These are phyloP conservation scores for Ophiostoma montium DNA, from an alignment of 2,329 filamentous ascomycete genomes.

Conservation along the genomic window DNA sequence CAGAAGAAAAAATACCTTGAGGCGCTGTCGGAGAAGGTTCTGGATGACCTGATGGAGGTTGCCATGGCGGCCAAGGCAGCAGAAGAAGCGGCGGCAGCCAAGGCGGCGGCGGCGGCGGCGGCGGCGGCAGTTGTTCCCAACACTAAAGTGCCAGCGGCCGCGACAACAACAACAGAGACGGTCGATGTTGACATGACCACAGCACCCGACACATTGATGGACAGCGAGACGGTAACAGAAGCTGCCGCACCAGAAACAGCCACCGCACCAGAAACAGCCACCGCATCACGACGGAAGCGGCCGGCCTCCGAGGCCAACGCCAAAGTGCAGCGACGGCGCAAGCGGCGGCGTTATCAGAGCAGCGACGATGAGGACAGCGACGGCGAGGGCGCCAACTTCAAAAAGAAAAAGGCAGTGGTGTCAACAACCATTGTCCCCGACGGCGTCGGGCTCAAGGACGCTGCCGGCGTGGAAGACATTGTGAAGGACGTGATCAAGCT, in stretches of 20 bases:
- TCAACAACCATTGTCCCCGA: constrained; percentile 48
- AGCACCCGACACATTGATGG: constrained; percentile 12
- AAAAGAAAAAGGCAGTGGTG: constrained; percentile 25
- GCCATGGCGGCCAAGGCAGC: constrained; percentile 1
- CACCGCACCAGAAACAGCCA: neutral
- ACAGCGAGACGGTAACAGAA: constrained; percentile 18
- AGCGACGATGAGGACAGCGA: constrained; percentile 4
- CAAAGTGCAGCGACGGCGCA: constrained; percentile 12
- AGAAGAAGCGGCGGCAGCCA: neutral
- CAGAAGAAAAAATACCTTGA: constrained; percentile 13
- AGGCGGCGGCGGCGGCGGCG: neutral
- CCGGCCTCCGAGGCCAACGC: neutral
- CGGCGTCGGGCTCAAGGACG: constrained; percentile 52
- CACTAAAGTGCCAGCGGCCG: neutral
- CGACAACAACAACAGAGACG: neutral
- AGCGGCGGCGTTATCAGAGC: constrained; percentile 5
- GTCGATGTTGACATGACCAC: constrained; percentile 27
- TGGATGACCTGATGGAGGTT: constrained; percentile 8
- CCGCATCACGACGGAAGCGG: neutral
- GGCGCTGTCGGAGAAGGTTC: constrained; percentile 9
- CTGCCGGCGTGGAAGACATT: constrained; percentile 64
- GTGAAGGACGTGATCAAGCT: constrained; percentile 55
- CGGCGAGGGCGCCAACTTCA: neutral
- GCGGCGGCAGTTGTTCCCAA: neutral
- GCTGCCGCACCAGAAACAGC: constrained; percentile 2